Conservation (phyloP, 495 filamentous ascomycete species). For the Trichoderma gamsii region DNA sequence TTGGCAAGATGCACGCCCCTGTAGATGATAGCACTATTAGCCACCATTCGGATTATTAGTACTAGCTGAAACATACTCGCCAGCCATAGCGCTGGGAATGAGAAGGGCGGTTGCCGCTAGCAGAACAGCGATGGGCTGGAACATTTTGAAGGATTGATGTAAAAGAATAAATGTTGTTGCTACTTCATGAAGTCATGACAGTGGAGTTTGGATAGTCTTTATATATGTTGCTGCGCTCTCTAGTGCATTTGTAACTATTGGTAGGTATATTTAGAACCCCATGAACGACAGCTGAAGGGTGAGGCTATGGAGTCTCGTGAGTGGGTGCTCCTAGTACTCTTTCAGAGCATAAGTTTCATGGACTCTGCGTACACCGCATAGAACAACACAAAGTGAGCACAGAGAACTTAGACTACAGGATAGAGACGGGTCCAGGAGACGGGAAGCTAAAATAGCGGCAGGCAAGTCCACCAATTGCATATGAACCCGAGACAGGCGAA, state of each 20-base stretch:
- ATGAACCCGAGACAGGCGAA: not conserved
- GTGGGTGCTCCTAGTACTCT: not conserved
- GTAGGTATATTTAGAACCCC: not conserved
- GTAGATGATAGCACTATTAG: not conserved
- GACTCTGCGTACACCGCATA: not conserved
- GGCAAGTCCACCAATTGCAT: not conserved
- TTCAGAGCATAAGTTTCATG: not conserved
- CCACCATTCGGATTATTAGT: not conserved
- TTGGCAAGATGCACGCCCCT: slow-evolving; percentile 2
- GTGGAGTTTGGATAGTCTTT: not conserved
- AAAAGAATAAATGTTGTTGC: not conserved
- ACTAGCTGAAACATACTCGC: not conserved
- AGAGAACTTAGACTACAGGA: not conserved
- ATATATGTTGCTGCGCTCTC: not conserved
- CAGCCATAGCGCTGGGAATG: not conserved
- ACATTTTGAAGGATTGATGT: not conserved
- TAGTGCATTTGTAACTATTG: not conserved
- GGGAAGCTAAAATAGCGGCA: not conserved
- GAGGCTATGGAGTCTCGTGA: not conserved
- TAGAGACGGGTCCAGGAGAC: not conserved
- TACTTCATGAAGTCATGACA: not conserved
- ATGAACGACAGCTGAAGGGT: not conserved
- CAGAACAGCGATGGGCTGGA: not conserved
- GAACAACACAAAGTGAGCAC: not conserved
- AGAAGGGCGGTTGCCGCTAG: not conserved